Evolutionary conservation across 106 monocot genomes (phyloP).

Genomic region (Agapanthus africanus): DNA sequence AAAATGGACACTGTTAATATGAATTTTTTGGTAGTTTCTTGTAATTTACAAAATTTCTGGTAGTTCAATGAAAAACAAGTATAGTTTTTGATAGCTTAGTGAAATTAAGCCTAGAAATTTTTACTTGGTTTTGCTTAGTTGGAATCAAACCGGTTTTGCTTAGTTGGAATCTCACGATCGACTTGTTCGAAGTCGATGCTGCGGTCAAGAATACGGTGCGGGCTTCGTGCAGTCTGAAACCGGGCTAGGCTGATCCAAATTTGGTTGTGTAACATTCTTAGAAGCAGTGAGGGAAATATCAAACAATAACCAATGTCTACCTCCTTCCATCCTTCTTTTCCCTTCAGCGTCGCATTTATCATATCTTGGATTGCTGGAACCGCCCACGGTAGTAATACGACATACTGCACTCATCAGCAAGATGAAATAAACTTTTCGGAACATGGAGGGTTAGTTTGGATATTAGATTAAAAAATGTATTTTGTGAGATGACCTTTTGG

Average conservation of each 20-base stretch:
- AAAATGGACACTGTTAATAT: no score
- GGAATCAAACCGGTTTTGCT: conserved; percentile 36
- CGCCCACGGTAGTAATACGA: conserved; percentile 48
- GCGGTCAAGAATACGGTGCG: conserved; percentile 38
- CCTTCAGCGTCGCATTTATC: not conserved
- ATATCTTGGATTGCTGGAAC: conserved; percentile 3
- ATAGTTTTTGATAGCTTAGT: no score
- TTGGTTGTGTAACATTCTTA: conserved; percentile 34
- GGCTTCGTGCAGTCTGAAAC: conserved; percentile 44
- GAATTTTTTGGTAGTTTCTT: not conserved
- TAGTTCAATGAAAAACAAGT: not conserved
- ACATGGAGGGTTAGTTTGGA: no score
- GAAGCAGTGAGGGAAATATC: conserved; percentile 7
- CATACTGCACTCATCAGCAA: conserved; percentile 27
- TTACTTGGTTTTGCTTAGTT: no score
- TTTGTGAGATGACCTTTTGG: no score
- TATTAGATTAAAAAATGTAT: no score
- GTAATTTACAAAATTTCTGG: not conserved
- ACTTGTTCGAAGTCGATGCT: conserved; percentile 64
- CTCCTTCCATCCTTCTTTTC: not conserved
- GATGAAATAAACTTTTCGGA: no score
- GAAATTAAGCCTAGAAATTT: no score
- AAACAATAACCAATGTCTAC: not conserved
- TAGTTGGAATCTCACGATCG: conserved; percentile 51
- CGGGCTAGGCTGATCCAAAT: conserved; percentile 45